phyloP scores from a whole-genome alignment of 225 moss, liverwort and hornwort species.

The Physcomitrellopsis africana region DNA sequence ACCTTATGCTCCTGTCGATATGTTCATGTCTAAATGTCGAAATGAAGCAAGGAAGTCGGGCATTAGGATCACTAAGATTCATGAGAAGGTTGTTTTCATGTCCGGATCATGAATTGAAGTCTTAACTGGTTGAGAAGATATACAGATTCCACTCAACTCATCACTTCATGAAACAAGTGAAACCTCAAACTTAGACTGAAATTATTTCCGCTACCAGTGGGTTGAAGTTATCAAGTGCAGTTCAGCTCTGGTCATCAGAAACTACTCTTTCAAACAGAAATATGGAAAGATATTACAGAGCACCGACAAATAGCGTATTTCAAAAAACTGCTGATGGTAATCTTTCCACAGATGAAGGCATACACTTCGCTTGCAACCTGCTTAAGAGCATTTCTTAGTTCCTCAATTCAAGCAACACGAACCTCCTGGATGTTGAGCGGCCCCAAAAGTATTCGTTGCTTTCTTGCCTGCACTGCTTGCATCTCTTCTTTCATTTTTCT shows the following conservation, averaged over 20 bases:
- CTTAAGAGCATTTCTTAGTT: conserved; percentile 62
- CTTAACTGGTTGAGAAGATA: not conserved
- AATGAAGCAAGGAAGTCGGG: not conserved
- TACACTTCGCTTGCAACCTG: conserved; percentile 20
- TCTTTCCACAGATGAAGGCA: not conserved
- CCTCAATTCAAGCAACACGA: conserved; percentile 38
- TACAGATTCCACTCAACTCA: not conserved
- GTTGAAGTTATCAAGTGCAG: not conserved
- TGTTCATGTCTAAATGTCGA: not conserved
- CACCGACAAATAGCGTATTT: not conserved
- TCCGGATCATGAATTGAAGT: not conserved
- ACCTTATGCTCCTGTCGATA: not conserved
- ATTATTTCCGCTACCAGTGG: not conserved
- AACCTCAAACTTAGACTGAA: not conserved
- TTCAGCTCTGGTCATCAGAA: not conserved
- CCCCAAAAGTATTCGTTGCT: conserved; percentile 64
- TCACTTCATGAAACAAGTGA: not conserved
- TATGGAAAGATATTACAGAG: not conserved
- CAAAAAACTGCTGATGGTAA: not conserved
- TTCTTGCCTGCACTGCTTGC: conserved; percentile 62
- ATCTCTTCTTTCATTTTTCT: conserved; percentile 59
- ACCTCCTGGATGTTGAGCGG: conserved; percentile 64
- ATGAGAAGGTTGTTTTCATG: not conserved
- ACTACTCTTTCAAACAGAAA: not conserved
- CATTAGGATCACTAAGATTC: not conserved